phyloP scores from a whole-genome alignment of 2,329 filamentous ascomycete genomes.

The Stagonosporopsis chrysanthemi region DNA sequence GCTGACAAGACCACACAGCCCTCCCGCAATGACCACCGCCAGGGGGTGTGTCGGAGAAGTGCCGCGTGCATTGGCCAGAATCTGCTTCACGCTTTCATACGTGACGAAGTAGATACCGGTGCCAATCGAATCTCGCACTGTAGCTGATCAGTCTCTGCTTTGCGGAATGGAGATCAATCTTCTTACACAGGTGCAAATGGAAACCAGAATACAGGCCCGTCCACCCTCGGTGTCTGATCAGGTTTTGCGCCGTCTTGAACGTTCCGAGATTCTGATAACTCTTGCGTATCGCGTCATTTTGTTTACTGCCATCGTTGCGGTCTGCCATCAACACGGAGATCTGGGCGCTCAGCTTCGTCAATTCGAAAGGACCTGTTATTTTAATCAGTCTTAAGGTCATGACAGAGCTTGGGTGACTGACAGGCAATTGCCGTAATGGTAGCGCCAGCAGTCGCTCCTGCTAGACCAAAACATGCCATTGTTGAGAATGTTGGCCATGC shows the following conservation, averaged over 20 bases:
- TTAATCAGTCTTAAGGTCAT: slow-evolving; percentile 19
- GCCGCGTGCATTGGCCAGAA: slow-evolving; percentile 77
- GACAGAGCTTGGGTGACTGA: slow-evolving; percentile 27
- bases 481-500: slow-evolving; percentile 77
- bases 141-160: slow-evolving; percentile 22
- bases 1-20: slow-evolving; percentile 81
- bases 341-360: slow-evolving; percentile 88
- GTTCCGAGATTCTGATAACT: slow-evolving; percentile 83
- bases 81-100: slow-evolving; percentile 85
- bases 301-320: slow-evolving; percentile 58
- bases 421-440: slow-evolving; percentile 83
- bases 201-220: slow-evolving; percentile 82
- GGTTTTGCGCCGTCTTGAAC: slow-evolving; percentile 76
- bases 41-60: slow-evolving; percentile 78
- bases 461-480: slow-evolving; percentile 76
- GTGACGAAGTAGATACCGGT: slow-evolving; percentile 89
- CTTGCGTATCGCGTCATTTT: slow-evolving; percentile 48
- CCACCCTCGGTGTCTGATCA: slow-evolving; percentile 76
- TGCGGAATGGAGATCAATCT: background rate
- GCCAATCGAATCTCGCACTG: slow-evolving; percentile 82
- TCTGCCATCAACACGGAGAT: slow-evolving; percentile 79
- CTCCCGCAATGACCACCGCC: slow-evolving; percentile 79
- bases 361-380: slow-evolving; percentile 74
- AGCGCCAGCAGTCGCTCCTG: slow-evolving; percentile 80
- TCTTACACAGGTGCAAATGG: slow-evolving; percentile 76